Base-by-base conservation (phyloP, 1,139 yeast genomes). In the Hyphopichia khmerensis region DNA sequence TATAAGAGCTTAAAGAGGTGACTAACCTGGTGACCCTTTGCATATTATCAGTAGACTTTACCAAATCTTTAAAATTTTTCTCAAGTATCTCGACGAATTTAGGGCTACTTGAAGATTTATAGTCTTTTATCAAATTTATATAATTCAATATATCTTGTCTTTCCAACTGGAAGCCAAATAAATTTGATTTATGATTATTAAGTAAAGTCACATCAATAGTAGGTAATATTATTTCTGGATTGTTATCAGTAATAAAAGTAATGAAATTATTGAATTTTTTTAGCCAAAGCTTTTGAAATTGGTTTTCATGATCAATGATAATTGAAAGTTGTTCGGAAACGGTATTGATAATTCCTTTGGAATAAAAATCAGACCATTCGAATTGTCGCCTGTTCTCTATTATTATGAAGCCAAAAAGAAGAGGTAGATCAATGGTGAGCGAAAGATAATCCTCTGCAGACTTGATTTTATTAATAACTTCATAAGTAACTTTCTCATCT, bases 401-500 rank as follows among this genome's bases (percentile, higher is more conserved):
- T 19, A 88, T 57, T 57, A 83, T 74, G 24, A 87, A 76, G 1
- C 98, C 98, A 58, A 87, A 88, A 1, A 89, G 64, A 33, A 88
- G 65, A 0, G 98, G 97, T 40, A 90, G 60, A 57, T 89, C 96
- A 15, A 83, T 75, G 2, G 88, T 82, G 14, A 77, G 55, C 1
- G 82, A 73, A 13, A 80, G 57, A 42, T 67, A 65, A 39, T 77
- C 69, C 53, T 79, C 84, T 14, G 64, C 55, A 3, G 57, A 58
- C 44, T 75, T 72, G 34, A 73, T 64, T 19, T 50, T 46, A 21
- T 56, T 50, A 17, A 72, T 59, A 1, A 61, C 56, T 19, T 65
- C 51, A 45, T 48, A 58, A 1, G 62, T 51, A 4, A 60, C 41
- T 10, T 33, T 42, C 4, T 35, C 37, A 11, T 45, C 30, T 2